phyloP scores from a whole-genome alignment of 768 basidiomycete genomes.

The Kwoniella dendrophila region DNA sequence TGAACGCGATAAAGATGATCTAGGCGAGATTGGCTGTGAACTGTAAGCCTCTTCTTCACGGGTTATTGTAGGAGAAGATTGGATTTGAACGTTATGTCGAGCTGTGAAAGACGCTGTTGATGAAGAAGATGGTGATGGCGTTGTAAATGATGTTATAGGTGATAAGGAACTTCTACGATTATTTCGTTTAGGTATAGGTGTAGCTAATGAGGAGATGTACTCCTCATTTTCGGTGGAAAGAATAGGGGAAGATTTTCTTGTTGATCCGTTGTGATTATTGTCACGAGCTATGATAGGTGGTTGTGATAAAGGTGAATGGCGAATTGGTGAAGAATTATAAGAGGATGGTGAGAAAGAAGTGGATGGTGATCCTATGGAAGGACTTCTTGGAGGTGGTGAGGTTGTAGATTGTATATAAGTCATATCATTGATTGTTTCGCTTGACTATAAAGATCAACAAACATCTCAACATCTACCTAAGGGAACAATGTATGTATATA shows the following conservation, averaged over 20 bases:
- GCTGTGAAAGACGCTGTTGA: not conserved
- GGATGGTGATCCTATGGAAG: not conserved
- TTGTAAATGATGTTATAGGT: not conserved
- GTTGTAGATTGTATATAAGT: not conserved
- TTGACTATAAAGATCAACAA: no score
- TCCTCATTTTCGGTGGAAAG: no score
- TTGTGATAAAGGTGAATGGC: slow-evolving; percentile 23
- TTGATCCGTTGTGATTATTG: no score
- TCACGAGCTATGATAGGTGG: slow-evolving; percentile 20
- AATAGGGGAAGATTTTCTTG: slow-evolving; percentile 16
- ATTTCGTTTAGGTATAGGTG: slow-evolving; percentile 1
- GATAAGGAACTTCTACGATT: no score
- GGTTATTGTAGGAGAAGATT: not conserved
- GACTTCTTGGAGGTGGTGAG: not conserved
- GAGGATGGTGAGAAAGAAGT: not conserved
- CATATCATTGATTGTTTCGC: slow-evolving; percentile 1
- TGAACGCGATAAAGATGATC: slow-evolving; percentile 43
- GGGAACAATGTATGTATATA: no score
- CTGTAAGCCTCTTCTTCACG: not conserved
- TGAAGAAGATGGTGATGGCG: slow-evolving; percentile 5
- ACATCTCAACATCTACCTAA: no score
- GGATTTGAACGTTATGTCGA: not conserved
- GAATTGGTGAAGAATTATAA: slow-evolving; percentile 9
- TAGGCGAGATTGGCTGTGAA: slow-evolving; percentile 11
- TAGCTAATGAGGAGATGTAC: no score